Evolutionary conservation across 805 yeast species (phyloP).

Genomic region (Vanderwaltozyma tropicalis): DNA sequence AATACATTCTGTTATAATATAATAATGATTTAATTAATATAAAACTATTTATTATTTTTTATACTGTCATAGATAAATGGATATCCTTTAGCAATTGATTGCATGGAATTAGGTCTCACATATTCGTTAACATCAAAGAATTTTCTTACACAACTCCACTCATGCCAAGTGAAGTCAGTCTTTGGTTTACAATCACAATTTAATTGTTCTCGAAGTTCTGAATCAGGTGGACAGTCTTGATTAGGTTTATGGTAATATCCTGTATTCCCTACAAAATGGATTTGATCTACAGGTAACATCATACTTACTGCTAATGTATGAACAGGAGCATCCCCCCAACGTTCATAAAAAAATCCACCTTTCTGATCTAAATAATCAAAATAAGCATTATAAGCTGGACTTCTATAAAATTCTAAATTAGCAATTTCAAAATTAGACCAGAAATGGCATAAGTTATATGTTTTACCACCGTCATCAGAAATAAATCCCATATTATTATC

Average conservation of each 20-base stretch:
- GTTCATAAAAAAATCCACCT: slow-evolving; percentile 78
- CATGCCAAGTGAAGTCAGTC: slow-evolving; percentile 57
- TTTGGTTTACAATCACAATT: slow-evolving; percentile 51
- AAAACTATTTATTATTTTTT: not conserved
- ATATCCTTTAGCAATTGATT: not conserved
- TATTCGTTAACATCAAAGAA: slow-evolving; percentile 27
- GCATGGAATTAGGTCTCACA: not conserved
- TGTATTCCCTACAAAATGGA: slow-evolving; percentile 70
- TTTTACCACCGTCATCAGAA: slow-evolving; percentile 31
- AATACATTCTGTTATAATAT: too few species aligned
- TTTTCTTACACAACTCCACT: slow-evolving; percentile 50
- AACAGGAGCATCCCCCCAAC: slow-evolving; percentile 89
- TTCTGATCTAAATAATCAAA: slow-evolving; percentile 60
- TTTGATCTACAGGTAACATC: slow-evolving; percentile 51
- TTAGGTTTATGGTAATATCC: slow-evolving; percentile 75
- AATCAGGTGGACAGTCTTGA: slow-evolving; percentile 51
- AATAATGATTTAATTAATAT: too few species aligned
- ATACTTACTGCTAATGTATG: slow-evolving; percentile 75
- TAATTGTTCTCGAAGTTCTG: slow-evolving; percentile 34
- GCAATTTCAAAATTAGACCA: slow-evolving; percentile 84
- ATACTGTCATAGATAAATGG: slow-evolving; percentile 1
- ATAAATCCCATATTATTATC: slow-evolving; percentile 54
- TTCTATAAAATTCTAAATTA: slow-evolving; percentile 60
- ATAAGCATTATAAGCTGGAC: slow-evolving; percentile 52
- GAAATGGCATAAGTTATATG: slow-evolving; percentile 68